phyloP scores from a whole-genome alignment of 208 protist species.

The Crithidia fasciculata region DNA sequence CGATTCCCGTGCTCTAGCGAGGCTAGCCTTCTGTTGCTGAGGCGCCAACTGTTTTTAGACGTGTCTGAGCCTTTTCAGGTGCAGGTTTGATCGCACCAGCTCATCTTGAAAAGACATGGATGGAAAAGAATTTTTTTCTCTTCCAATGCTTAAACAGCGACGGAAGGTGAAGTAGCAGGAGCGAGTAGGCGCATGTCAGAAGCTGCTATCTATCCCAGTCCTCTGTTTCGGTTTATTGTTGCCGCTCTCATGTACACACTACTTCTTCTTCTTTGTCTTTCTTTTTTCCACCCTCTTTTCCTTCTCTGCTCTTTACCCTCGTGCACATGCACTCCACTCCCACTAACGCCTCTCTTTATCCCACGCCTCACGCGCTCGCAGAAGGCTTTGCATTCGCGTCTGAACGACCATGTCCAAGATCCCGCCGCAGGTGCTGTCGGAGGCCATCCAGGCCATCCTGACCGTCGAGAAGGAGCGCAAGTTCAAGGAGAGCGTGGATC shows the following conservation, averaged over 20 bases:
- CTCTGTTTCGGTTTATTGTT: too few species aligned
- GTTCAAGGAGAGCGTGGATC: conserved; percentile 99
- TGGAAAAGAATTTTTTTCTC: too few species aligned
- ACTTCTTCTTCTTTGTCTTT: neutral
- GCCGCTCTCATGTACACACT: too few species aligned
- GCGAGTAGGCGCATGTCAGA: too few species aligned
- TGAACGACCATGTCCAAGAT: conserved; percentile 89
- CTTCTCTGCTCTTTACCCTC: conserved; percentile 3
- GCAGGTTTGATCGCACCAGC: neutral
- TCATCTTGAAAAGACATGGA: too few species aligned
- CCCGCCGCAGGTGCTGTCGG: conserved; percentile 68
- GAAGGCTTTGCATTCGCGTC: conserved; percentile 13
- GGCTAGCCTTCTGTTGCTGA: too few species aligned
- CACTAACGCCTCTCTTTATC: neutral
- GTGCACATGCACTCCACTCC: neutral
- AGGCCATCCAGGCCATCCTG: conserved; percentile 88
- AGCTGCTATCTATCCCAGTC: too few species aligned
- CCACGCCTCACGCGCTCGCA: neutral
- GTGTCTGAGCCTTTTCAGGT: too few species aligned
- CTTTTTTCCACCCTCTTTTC: conserved; percentile 3
- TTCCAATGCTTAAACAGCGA: too few species aligned
- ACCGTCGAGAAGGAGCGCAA: conserved; percentile 88
- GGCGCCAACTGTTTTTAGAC: too few species aligned
- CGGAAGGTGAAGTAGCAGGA: too few species aligned
- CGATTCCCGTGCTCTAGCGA: too few species aligned